These are phyloP conservation scores for Monosporozyma siamensis DNA, from an alignment of 805 yeast genomes.

Conservation along the genomic window DNA sequence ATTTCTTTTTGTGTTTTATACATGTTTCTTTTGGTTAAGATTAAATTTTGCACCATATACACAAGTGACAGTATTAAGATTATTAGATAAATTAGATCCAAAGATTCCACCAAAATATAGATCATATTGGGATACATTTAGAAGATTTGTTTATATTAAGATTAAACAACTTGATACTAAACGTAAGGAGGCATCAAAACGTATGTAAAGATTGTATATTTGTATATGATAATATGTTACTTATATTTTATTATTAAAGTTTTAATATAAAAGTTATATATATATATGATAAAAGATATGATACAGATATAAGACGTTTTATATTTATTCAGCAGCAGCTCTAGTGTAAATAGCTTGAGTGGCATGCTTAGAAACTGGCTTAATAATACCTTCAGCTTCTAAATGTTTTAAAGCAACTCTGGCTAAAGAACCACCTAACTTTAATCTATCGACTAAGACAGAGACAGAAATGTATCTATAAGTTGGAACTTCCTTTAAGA, in stretches of 20 bases:
- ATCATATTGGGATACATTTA: slow-evolving; percentile 33
- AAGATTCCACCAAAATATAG: slow-evolving; percentile 29
- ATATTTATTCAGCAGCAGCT: slow-evolving; percentile 59
- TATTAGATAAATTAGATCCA: slow-evolving; percentile 25
- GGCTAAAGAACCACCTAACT: slow-evolving; percentile 98
- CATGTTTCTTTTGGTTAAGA: slow-evolving; percentile 62
- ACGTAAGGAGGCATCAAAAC: slow-evolving; percentile 13
- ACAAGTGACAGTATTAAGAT: slow-evolving; percentile 29
- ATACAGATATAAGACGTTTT: background rate
- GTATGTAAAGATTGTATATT: background rate
- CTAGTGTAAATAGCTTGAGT: slow-evolving; percentile 92
- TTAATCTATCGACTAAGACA: slow-evolving; percentile 96
- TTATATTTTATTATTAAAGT: background rate
- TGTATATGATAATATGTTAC: background rate
- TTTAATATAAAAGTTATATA: background rate
- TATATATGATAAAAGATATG: background rate
- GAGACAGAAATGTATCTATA: slow-evolving; percentile 98
- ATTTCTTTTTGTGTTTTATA: slow-evolving; percentile 49
- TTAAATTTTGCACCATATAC: slow-evolving; percentile 42
- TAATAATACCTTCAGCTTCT: slow-evolving; percentile 90
- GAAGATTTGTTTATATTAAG: slow-evolving; percentile 35
- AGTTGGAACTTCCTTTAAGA: slow-evolving; percentile 98
- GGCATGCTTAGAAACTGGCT: slow-evolving; percentile 89
- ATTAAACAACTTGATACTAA: slow-evolving; percentile 22
- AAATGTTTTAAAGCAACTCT: slow-evolving; percentile 95